phyloP scores from a whole-genome alignment of 176 grass and related monocot genomes.

The Luzula sylvatica region DNA sequence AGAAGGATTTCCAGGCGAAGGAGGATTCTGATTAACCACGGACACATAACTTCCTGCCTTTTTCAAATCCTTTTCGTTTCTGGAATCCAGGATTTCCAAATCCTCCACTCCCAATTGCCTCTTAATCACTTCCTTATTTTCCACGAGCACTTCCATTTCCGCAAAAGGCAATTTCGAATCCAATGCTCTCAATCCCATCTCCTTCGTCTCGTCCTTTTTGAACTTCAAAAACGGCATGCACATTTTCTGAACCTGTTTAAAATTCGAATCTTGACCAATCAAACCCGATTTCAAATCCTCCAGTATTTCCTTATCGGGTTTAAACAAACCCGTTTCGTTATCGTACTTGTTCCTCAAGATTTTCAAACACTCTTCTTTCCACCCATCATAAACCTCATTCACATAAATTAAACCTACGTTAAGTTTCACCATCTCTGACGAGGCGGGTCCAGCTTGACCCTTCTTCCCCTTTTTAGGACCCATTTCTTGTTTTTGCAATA shows the following conservation, averaged over 20 bases:
- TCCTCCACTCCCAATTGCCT: constrained; percentile 39
- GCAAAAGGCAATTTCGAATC: constrained; percentile 63
- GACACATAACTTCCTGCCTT: constrained; percentile 28
- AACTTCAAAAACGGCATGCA: constrained; percentile 77
- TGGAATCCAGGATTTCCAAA: constrained; percentile 32
- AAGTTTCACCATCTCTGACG: constrained; percentile 32
- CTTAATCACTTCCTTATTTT: constrained; percentile 53
- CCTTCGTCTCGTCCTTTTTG: constrained; percentile 50
- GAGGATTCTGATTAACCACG: constrained; percentile 39
- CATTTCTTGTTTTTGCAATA: constrained; percentile 61
- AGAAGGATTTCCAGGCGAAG: constrained; percentile 53
- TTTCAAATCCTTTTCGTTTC: constrained; percentile 19
- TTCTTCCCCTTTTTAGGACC: constrained; percentile 69
- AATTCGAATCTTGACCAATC: constrained; percentile 35
- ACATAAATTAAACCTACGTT: constrained; percentile 49
- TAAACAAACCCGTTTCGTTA: constrained; percentile 26
- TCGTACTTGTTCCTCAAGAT: constrained; percentile 51
- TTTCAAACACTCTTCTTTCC: constrained; percentile 62
- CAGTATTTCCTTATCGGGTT: constrained; percentile 50
- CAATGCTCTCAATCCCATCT: constrained; percentile 38
- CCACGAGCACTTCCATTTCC: constrained; percentile 45
- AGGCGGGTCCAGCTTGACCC: constrained; percentile 25
- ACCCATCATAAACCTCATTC: constrained; percentile 62
- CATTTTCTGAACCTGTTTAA: constrained; percentile 61
- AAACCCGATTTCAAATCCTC: constrained; percentile 34